A percentile compares a stretch with the other conserved stretches of the same genome.
These are phyloP conservation scores for Aspergillus avenaceus DNA, from an alignment of 495 filamentous ascomycete species.

Conservation along the genomic window DNA sequence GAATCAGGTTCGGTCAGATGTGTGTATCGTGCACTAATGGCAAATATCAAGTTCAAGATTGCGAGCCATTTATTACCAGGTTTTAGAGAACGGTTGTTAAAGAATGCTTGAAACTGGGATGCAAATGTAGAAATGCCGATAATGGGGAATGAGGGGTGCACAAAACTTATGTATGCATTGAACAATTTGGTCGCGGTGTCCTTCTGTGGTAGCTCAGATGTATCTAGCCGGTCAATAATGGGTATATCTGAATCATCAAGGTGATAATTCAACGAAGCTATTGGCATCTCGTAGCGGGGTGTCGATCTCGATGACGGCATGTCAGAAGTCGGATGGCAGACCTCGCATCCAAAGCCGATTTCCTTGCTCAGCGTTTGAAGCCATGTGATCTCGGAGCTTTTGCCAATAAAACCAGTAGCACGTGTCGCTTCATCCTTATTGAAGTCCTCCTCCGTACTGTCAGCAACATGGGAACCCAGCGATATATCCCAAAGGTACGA, in stretches of 20 bases:
- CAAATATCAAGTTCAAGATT: slow-evolving; percentile 61
- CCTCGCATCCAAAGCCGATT: slow-evolving; percentile 28
- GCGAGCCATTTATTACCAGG: slow-evolving; percentile 50
- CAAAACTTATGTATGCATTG: slow-evolving; percentile 52
- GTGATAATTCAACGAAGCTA: slow-evolving; percentile 41
- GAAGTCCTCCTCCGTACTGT: slow-evolving; percentile 56
- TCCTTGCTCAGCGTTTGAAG: slow-evolving; percentile 43
- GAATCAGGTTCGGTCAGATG: slow-evolving; percentile 42
- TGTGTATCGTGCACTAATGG: slow-evolving; percentile 51
- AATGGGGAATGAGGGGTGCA: slow-evolving; percentile 60
- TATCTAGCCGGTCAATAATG: slow-evolving; percentile 39
- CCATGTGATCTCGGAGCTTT: slow-evolving; percentile 59
- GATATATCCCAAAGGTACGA: neutral
- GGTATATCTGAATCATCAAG: slow-evolving; percentile 49
- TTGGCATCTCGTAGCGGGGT: slow-evolving; percentile 20
- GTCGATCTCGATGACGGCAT: slow-evolving; percentile 27
- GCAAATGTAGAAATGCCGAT: slow-evolving; percentile 53
- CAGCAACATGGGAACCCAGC: slow-evolving; percentile 38
- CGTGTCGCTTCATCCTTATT: slow-evolving; percentile 45
- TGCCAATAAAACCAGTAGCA: slow-evolving; percentile 55
- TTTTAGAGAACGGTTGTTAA: slow-evolving; percentile 33
- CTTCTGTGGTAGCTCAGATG: slow-evolving; percentile 46
- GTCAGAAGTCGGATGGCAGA: slow-evolving; percentile 11
- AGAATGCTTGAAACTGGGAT: slow-evolving; percentile 43
- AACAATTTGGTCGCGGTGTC: slow-evolving; percentile 51